Evolutionary conservation across 139 green algal species (phyloP), one percentile per base, ranked within the genome.

Genomic region (Gonium pectorale): DNA sequence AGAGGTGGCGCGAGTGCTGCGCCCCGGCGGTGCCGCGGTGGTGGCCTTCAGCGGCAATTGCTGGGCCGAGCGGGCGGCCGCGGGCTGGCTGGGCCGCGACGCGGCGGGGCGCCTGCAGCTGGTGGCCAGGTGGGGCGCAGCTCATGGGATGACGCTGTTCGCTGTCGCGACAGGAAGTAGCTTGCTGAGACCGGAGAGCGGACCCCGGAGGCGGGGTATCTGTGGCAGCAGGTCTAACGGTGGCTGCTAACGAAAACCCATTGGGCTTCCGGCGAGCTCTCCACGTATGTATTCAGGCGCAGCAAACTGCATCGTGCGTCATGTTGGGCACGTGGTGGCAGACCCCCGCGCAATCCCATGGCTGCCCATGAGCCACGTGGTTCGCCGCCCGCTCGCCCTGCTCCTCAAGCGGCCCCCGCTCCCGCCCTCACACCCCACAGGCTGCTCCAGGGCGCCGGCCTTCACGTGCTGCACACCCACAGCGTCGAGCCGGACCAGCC

Each of bases 1-100:
- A 3, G 69, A 78, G 69, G 69, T 78, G 69, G n/a, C 38, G 44
- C 69, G 69, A 6, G 44, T 78, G 69, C 44, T 78, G 9, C 21
- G 24, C 56, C 72, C 52, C 5, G 74, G 74, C n/a, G 74, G 74
- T 2, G 37, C 31, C 11, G 27, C 56, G 26, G 56, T 82, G 37
- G 56, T 71, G 56, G 24, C 74, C 5, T 82, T 82, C 54, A 60
- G 37, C n/a, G 13, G 13, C 52, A 8, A 40, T 40, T 82, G 37
- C 74, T 82, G 56, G 54, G 2, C 8, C 3, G 56, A 67, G 24
- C 59, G 60, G 5, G 74, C 74, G 1, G 41, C 74, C 5, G 74
- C 56, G 27, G 74, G 49, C 2, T 82, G 74, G 74, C 74, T 82
- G 26, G n/a, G 29, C 26, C 33, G 74, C 26, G 33, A 29, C 7